These are phyloP conservation scores for Somion occarium DNA, from an alignment of 1,284 basidiomycete species.

Conservation along the genomic window DNA sequence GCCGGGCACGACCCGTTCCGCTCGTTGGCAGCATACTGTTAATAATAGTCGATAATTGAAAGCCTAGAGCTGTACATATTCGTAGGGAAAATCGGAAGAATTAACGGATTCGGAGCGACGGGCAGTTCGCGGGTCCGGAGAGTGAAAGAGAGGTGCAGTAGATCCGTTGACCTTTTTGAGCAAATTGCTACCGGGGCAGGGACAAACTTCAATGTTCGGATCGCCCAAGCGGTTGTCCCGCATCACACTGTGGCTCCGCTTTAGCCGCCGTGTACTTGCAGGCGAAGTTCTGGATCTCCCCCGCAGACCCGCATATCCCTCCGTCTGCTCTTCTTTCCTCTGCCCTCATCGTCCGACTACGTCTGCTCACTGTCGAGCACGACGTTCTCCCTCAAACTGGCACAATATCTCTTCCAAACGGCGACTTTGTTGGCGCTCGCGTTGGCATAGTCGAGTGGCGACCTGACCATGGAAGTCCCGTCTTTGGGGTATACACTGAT, in stretches of 20 bases:
- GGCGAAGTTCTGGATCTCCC: conserved; percentile 13
- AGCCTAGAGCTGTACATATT: neutral
- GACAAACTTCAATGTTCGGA: conserved; percentile 9
- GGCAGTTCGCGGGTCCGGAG: neutral
- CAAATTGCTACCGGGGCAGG: neutral
- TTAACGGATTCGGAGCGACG: neutral
- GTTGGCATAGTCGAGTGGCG: too few species aligned
- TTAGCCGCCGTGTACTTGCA: neutral
- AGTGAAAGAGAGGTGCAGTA: neutral
- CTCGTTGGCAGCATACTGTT: neutral
- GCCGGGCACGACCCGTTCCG: too few species aligned
- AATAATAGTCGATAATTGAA: neutral
- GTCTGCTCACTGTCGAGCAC: neutral
- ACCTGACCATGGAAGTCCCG: neutral
- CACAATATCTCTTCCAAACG: too few species aligned
- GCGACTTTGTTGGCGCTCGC: too few species aligned
- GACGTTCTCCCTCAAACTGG: neutral
- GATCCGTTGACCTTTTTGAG: neutral
- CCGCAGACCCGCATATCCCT: conserved; percentile 10
- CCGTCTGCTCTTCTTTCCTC: conserved; percentile 20
- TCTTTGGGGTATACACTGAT: conserved; percentile 55
- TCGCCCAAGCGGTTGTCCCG: conserved; percentile 11
- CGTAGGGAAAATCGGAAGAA: neutral
- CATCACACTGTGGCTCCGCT: conserved; percentile 10
- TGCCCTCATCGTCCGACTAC: conserved; percentile 20